These are phyloP conservation scores for Xylaria sp. DNA, from an alignment of 2,329 filamentous ascomycete species.

Conservation along the genomic window DNA sequence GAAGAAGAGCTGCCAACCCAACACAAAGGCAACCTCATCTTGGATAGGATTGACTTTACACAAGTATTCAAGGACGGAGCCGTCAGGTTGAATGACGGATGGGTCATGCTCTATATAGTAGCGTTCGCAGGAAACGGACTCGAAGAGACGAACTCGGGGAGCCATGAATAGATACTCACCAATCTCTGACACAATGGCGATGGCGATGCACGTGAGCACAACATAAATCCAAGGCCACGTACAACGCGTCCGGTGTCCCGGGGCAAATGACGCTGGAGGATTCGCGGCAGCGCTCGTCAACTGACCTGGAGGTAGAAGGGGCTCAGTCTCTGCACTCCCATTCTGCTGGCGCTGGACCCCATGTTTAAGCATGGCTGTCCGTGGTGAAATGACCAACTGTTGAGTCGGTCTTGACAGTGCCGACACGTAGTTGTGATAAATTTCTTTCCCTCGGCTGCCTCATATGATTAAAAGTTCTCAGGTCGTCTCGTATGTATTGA, in stretches of 20 bases:
- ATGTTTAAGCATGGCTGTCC: slow-evolving; percentile 29
- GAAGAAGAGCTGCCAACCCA: slow-evolving; percentile 28
- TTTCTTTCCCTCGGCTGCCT: too few species aligned
- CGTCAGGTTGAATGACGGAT: slow-evolving; percentile 8
- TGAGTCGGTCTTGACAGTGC: too few species aligned
- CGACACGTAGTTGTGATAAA: too few species aligned
- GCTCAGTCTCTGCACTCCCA: neutral
- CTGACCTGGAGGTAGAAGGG: neutral
- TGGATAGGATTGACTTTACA: slow-evolving; percentile 28
- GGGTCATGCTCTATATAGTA: slow-evolving; percentile 18
- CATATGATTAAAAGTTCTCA: too few species aligned
- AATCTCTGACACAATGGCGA: slow-evolving; percentile 17
- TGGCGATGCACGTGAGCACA: neutral
- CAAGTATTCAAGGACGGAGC: slow-evolving; percentile 23
- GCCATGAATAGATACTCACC: slow-evolving; percentile 26
- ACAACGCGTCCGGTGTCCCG: slow-evolving; percentile 16
- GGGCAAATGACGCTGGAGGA: neutral
- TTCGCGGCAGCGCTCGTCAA: neutral
- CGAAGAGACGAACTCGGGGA: slow-evolving; percentile 27
- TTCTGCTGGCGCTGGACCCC: neutral
- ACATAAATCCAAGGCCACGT: slow-evolving; percentile 22
- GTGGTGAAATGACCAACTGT: too few species aligned
- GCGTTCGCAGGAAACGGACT: slow-evolving; percentile 24
- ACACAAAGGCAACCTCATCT: slow-evolving; percentile 18
- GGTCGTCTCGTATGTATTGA: too few species aligned